phyloP scores from a whole-genome alignment of 345 rosid genomes.

The Hibiscus mutabilis region DNA sequence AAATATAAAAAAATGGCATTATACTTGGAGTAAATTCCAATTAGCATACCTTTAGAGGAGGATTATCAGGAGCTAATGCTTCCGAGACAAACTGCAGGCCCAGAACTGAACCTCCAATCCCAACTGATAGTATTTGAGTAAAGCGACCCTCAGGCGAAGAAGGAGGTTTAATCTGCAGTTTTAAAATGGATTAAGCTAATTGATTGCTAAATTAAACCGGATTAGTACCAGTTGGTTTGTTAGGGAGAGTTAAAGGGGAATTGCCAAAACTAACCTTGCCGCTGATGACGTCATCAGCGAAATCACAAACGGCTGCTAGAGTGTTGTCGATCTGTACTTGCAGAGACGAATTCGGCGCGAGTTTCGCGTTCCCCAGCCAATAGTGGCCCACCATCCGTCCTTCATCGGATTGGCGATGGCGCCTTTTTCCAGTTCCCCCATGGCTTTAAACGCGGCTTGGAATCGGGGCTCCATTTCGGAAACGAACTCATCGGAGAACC shows the following conservation, averaged over 20 bases:
- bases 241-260: neutral
- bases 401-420: constrained; percentile 93
- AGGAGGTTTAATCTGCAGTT: constrained; percentile 76
- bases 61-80: constrained; percentile 95
- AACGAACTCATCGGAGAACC: constrained; percentile 72
- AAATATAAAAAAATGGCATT: too few relatives aligned
- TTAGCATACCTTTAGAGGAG: constrained; percentile 72
- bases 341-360: constrained; percentile 57
- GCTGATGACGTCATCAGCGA: constrained; percentile 66
- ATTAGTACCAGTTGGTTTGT: neutral
- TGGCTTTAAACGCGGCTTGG: constrained; percentile 56
- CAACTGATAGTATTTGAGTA: constrained; percentile 80
- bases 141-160: constrained; percentile 64
- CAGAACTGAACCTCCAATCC: constrained; percentile 96
- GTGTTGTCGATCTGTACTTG: constrained; percentile 60
- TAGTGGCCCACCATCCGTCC: constrained; percentile 99
- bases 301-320: constrained; percentile 56
- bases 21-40: neutral
- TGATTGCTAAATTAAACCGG: constrained; percentile 7
- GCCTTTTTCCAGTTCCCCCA: constrained; percentile 87
- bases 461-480: constrained; percentile 76
- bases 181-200: constrained; percentile 23
- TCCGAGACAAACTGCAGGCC: constrained; percentile 97
- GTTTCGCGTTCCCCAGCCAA: constrained; percentile 72
- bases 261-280: constrained; percentile 64